A percentile compares a stretch with the other conserved stretches of the same genome.
phyloP scores from a whole-genome alignment of 495 filamentous ascomycete genomes.

The Bacidia rubella region DNA sequence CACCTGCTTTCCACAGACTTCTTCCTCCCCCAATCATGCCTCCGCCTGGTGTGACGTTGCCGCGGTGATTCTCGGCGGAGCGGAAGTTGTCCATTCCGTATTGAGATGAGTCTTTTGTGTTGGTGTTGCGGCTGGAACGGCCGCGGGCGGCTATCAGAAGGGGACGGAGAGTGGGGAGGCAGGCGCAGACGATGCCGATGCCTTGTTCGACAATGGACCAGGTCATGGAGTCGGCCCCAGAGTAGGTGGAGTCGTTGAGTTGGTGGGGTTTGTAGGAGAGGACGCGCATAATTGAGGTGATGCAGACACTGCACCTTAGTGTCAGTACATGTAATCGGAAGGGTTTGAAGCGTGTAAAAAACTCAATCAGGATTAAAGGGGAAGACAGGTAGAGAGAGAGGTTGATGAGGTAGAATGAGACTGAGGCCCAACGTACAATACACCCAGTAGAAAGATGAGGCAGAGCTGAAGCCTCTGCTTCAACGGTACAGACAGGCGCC shows the following conservation, averaged over 20 bases:
- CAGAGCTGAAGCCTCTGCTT: conserved; percentile 35
- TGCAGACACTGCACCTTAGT: conserved; percentile 26
- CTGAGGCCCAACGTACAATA: conserved; percentile 25
- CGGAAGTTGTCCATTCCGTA: conserved; percentile 14
- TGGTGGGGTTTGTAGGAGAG: conserved; percentile 44
- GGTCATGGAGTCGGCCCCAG: conserved; percentile 35
- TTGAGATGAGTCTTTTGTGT: conserved; percentile 26
- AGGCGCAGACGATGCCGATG: conserved; percentile 42
- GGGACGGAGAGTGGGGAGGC: conserved; percentile 43
- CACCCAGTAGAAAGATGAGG: conserved; percentile 34
- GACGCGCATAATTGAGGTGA: conserved; percentile 37
- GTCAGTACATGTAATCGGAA: background rate
- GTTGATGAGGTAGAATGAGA: background rate
- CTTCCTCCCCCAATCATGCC: too few relatives aligned
- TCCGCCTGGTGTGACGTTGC: too few relatives aligned
- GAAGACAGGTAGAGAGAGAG: background rate
- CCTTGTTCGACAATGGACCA: conserved; percentile 48
- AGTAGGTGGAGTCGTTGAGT: conserved; percentile 31
- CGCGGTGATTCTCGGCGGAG: background rate
- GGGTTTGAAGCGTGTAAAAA: too few relatives aligned
- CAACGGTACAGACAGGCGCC: conserved; percentile 28
- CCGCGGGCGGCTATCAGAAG: conserved; percentile 25
- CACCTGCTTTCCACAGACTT: background rate
- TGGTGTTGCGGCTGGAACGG: conserved; percentile 25
- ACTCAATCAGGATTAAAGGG: too few relatives aligned